These are phyloP conservation scores for Diddensiella caesifluorescens DNA, from an alignment of 805 yeast species.

Conservation along the genomic window DNA sequence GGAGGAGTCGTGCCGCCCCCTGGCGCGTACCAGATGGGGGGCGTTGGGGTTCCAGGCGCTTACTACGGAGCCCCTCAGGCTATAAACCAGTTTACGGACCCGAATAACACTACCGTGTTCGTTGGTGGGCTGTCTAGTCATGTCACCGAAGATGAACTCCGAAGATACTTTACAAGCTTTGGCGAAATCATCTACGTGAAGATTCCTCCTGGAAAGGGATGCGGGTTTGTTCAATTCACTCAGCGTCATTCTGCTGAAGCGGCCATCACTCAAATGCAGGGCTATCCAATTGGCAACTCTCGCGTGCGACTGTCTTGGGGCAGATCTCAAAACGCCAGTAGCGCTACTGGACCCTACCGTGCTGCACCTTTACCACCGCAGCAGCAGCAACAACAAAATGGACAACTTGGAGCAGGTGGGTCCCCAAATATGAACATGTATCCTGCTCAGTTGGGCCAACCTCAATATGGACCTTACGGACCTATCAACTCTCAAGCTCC, in stretches of 20 bases:
- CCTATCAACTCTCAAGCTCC: conserved; percentile 29
- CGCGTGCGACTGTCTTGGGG: conserved; percentile 89
- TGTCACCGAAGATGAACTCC: conserved; percentile 54
- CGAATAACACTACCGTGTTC: conserved; percentile 75
- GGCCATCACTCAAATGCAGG: conserved; percentile 85
- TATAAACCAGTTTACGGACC: conserved; percentile 62
- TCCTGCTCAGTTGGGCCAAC: conserved; percentile 32
- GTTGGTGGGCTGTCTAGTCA: conserved; percentile 66
- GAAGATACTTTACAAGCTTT: conserved; percentile 59
- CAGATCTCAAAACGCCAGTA: conserved; percentile 41
- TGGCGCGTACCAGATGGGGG: conserved; percentile 20
- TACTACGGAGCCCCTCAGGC: conserved; percentile 33
- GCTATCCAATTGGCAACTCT: conserved; percentile 79
- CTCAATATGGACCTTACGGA: conserved; percentile 33
- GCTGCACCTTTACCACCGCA: conserved; percentile 33
- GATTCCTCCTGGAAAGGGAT: conserved; percentile 71
- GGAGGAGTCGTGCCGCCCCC: conserved; percentile 9
- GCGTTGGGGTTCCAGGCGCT: no score
- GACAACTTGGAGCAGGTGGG: conserved; percentile 7
- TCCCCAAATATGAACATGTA: not conserved
- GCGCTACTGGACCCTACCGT: conserved; percentile 30
- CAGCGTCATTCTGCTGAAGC: conserved; percentile 77
- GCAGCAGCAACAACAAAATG: conserved; percentile 32
- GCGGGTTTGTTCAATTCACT: conserved; percentile 83
- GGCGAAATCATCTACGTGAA: conserved; percentile 59